Percentiles rank a stretch among this genome's conserved stretches.
These are phyloP conservation scores for Hemerocallis citrina DNA, from an alignment of 106 monocot genomes.

Conservation along the genomic window DNA sequence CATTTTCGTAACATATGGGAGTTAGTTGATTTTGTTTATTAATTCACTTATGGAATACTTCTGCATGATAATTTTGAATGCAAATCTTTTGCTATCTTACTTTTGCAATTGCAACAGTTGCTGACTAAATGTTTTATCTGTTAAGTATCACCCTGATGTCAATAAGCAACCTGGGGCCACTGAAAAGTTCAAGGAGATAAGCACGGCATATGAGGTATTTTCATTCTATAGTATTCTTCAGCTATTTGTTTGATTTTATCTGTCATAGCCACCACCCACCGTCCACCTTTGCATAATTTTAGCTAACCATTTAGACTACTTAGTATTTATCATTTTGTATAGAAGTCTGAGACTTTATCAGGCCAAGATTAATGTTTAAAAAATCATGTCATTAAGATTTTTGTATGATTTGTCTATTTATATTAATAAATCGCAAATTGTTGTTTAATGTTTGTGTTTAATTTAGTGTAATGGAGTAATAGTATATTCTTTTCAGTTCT, in stretches of 20 bases:
- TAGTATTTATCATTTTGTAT: too few species aligned
- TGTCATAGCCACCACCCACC: too few species aligned
- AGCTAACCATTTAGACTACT: too few species aligned
- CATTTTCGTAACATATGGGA: background rate
- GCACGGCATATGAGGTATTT: conserved; percentile 90
- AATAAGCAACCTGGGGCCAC: conserved; percentile 97
- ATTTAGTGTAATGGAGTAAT: background rate
- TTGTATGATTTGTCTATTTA: too few species aligned
- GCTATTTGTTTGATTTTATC: background rate
- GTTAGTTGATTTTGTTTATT: too few species aligned
- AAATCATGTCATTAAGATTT: too few species aligned
- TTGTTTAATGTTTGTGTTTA: background rate
- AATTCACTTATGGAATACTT: too few species aligned
- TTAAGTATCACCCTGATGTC: conserved; percentile 98
- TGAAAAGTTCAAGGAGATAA: conserved; percentile 98
- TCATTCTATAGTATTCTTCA: background rate
- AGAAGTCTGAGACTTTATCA: too few species aligned
- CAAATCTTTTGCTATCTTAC: background rate
- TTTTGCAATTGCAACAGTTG: conserved; percentile 18
- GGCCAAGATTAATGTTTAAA: too few species aligned
- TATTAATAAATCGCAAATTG: too few species aligned
- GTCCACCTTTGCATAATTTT: too few species aligned
- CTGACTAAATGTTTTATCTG: conserved; percentile 33
- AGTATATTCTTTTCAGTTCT: background rate
- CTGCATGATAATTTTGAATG: too few species aligned